phyloP scores from a whole-genome alignment of 1,284 basidiomycete species.

The Melampsora larici-populina region DNA sequence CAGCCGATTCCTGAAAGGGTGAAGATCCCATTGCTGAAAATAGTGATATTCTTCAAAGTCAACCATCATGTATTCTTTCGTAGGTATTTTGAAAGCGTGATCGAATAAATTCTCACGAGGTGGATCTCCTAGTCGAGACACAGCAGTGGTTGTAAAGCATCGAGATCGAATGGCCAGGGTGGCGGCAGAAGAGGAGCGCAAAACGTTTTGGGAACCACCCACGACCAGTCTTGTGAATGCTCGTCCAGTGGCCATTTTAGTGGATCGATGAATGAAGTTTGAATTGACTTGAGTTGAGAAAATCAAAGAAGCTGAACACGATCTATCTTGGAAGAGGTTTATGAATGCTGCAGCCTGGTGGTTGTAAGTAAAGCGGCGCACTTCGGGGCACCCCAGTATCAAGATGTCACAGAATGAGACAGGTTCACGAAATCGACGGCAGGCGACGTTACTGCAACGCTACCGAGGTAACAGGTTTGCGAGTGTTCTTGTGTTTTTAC shows the following conservation, averaged over 20 bases:
- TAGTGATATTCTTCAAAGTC: too few species aligned
- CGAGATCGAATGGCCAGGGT: background rate
- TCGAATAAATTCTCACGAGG: slow-evolving; percentile 11
- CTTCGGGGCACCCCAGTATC: too few species aligned
- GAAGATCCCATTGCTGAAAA: slow-evolving; percentile 37
- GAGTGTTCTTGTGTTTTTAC: too few species aligned
- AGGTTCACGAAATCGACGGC: too few species aligned
- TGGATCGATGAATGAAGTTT: background rate
- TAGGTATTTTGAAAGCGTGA: background rate
- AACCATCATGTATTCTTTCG: background rate
- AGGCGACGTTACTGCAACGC: too few species aligned
- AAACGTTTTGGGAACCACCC: too few species aligned
- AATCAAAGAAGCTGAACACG: too few species aligned
- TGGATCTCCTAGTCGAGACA: slow-evolving; percentile 21
- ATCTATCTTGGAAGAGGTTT: too few species aligned
- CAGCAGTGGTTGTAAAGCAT: slow-evolving; percentile 14
- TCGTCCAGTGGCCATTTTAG: background rate
- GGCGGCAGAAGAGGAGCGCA: background rate
- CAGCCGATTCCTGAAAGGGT: slow-evolving; percentile 37
- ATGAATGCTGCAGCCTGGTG: too few species aligned
- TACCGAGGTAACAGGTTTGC: too few species aligned
- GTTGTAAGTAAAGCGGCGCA: too few species aligned
- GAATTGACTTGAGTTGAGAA: background rate
- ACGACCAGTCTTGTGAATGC: background rate
- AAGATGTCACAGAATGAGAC: too few species aligned